Evolutionary conservation across 495 filamentous ascomycete genomes (phyloP), one percentile per base, ranked within the genome.

Genomic region (Talaromyces proteolyticus): DNA sequence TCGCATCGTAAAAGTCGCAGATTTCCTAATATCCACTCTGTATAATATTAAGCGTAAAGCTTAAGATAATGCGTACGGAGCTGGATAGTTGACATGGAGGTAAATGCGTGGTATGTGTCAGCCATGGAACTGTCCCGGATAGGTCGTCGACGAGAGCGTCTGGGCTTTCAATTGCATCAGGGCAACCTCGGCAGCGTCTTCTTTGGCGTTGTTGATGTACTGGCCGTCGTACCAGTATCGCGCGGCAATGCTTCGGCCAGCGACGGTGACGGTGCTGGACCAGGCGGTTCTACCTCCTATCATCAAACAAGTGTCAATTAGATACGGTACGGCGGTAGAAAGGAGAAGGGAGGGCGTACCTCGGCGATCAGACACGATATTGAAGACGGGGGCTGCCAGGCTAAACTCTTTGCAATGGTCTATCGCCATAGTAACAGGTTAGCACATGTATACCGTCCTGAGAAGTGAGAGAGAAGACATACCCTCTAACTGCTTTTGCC

Each of bases 211-310:
- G 68, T 91, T 79, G 68, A 90, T 69, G 58, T 85, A 87, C 55
- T 89, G 79, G 34, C 88, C 91, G 64, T 94, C 89, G 66, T 94
- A 96, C 89, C 88, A 96, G 72, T 83, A 94, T 50, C 89, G 82
- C 36, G 90, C 91, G 7, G 70, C 50, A 59, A 85, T 72, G 40
- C 61, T 61, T 40, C 71, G 58, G 50, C 81, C 77, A 53, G 68
- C 59, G 49, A 92, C 70, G 12, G 65, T 75, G 51, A 94, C 86
- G 26, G 69, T 75, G 67, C 80, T 82, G 43, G 89, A 91, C 91
- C 91, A 96, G 45, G 91, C 91, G 25, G 91, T 96, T 54, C 91
- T 85, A 55, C 89, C 90, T 58, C 91, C 89, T 95, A 59, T 44
- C 58, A 42, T 44, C 20, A 51, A 11, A 43, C 21, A 29, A 50